Conservation (phyloP, 73 alveolate species). For the Tetrahymena elliotti region DNA sequence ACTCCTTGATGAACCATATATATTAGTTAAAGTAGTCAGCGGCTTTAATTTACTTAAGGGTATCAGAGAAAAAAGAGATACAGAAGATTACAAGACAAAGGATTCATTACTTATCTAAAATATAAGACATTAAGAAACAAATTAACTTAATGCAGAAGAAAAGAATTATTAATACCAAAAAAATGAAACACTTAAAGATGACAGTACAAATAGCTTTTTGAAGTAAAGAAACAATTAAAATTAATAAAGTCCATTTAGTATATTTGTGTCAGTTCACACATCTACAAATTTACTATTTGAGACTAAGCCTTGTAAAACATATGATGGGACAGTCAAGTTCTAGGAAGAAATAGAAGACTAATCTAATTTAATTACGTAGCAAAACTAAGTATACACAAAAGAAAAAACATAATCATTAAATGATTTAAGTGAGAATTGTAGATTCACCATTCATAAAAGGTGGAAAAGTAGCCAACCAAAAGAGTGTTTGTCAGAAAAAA, state of each 20-base stretch:
- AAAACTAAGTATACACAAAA: background rate
- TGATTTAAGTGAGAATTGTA: background rate
- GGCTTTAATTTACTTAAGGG: background rate
- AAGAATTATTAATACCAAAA: background rate
- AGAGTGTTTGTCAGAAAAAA: background rate
- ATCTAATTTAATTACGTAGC: background rate
- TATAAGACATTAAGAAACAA: background rate
- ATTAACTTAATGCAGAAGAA: background rate
- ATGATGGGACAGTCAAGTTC: background rate
- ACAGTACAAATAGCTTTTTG: background rate
- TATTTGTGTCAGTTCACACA: background rate
- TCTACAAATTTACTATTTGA: background rate
- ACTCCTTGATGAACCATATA: background rate
- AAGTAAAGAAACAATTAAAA: background rate
- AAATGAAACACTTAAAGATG: background rate
- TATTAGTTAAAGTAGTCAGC: background rate
- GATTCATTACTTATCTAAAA: background rate
- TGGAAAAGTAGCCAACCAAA: background rate
- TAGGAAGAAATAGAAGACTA: background rate
- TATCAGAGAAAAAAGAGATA: background rate
- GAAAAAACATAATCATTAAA: background rate
- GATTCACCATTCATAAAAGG: background rate
- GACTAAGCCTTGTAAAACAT: background rate
- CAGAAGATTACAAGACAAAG: background rate
- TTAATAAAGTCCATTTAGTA: background rate